These are phyloP conservation scores for Hordeum vulgare DNA, from an alignment of 176 grass and related monocot species.

Conservation along the genomic window DNA sequence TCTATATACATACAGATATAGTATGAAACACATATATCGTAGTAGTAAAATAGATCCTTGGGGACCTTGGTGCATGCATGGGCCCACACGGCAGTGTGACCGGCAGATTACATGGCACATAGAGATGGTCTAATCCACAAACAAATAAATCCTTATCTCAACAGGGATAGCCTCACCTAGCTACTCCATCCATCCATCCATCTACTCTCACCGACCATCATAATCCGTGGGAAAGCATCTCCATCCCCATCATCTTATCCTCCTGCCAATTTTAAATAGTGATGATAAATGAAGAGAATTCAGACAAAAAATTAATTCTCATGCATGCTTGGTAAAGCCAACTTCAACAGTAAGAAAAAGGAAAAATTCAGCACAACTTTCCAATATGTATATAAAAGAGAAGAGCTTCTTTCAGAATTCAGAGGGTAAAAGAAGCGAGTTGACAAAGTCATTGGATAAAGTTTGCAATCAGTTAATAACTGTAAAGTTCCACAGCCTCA, in stretches of 20 bases:
- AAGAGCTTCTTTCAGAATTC: no score
- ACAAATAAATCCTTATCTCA: constrained; percentile 14
- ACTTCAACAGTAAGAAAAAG: no score
- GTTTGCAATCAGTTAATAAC: no score
- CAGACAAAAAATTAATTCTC: not conserved
- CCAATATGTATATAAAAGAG: not conserved
- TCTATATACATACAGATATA: not conserved
- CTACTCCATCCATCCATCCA: not conserved
- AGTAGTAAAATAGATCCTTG: not conserved
- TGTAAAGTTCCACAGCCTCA: no score
- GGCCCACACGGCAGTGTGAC: not conserved
- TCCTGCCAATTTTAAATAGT: not conserved
- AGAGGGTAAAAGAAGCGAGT: not conserved
- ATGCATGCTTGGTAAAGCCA: no score
- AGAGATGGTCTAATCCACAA: not conserved
- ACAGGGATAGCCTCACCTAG: not conserved
- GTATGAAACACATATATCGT: not conserved
- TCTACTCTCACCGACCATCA: constrained; percentile 1
- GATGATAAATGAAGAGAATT: not conserved
- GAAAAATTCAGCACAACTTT: not conserved
- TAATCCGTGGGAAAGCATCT: constrained; percentile 4
- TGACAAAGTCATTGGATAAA: no score
- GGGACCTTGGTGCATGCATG: not conserved
- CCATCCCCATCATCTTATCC: not conserved
- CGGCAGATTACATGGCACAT: not conserved